Percentiles rank a stretch among this genome's conserved stretches.
These are phyloP conservation scores for Aspergillus felis DNA, from an alignment of 2,329 filamentous ascomycete genomes.

Conservation along the genomic window DNA sequence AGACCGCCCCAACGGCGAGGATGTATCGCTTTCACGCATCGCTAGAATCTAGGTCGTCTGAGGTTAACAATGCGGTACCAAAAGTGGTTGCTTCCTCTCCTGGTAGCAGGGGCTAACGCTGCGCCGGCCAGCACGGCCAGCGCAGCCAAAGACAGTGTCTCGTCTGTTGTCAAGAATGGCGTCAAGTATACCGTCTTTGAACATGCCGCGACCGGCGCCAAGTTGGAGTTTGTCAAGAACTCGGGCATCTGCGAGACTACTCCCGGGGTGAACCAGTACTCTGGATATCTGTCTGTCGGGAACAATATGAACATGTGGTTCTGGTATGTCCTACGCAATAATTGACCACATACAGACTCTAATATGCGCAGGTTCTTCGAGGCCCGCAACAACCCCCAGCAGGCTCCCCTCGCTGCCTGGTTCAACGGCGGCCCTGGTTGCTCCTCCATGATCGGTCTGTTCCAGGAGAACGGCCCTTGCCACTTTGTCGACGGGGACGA, in stretches of 20 bases:
- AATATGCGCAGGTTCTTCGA: constrained; percentile 41
- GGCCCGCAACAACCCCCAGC: constrained; percentile 42
- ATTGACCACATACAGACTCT: not conserved
- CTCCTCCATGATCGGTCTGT: constrained; percentile 39
- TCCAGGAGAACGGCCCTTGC: constrained; percentile 45
- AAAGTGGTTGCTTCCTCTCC: not conserved
- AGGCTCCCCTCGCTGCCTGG: constrained; percentile 44
- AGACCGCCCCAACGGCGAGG: not conserved
- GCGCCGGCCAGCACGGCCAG: not conserved
- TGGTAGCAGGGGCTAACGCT: not conserved
- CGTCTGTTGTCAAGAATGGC: constrained; percentile 32
- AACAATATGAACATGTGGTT: constrained; percentile 44
- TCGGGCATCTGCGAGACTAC: constrained; percentile 52
- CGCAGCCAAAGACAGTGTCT: constrained; percentile 9
- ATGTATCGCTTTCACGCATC: not conserved
- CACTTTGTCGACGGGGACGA: constrained; percentile 38
- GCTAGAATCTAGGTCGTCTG: not conserved
- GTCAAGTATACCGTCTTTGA: constrained; percentile 46
- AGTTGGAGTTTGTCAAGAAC: constrained; percentile 48
- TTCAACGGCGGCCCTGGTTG: constrained; percentile 48
- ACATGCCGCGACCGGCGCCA: constrained; percentile 45
- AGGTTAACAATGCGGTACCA: not conserved
- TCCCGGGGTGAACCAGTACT: constrained; percentile 48
- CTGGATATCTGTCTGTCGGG: constrained; percentile 50
- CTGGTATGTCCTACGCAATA: constrained; percentile 25